These are phyloP conservation scores for Ophiosphaerella narmari DNA, from an alignment of 2,329 filamentous ascomycete genomes.

Conservation along the genomic window DNA sequence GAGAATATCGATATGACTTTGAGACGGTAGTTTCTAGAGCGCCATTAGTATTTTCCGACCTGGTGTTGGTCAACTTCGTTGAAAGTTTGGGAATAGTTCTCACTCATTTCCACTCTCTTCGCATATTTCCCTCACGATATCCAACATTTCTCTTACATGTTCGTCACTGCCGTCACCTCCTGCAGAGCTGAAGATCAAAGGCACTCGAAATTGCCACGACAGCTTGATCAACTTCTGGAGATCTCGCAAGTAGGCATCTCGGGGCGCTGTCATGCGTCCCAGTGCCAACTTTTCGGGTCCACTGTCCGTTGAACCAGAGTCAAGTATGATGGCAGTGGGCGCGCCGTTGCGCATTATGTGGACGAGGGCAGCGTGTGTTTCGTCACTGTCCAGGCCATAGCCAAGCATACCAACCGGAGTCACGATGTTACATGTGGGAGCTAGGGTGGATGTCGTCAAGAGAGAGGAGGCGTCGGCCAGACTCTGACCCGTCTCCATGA, in stretches of 20 bases:
- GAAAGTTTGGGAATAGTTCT: slow-evolving; percentile 2
- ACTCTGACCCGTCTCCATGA: too few relatives aligned
- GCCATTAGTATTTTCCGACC: too few relatives aligned
- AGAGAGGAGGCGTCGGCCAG: too few relatives aligned
- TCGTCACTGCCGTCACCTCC: slow-evolving; percentile 30
- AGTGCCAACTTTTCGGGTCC: slow-evolving; percentile 30
- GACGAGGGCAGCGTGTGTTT: slow-evolving; percentile 15
- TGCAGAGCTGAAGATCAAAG: slow-evolving; percentile 26
- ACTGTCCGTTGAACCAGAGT: slow-evolving; percentile 30
- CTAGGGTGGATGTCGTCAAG: not conserved
- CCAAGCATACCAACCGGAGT: slow-evolving; percentile 57
- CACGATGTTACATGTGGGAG: slow-evolving; percentile 42
- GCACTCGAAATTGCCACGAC: slow-evolving; percentile 13
- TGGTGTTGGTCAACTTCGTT: not conserved
- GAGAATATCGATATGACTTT: slow-evolving; percentile 31
- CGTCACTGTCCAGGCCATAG: slow-evolving; percentile 51
- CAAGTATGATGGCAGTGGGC: slow-evolving; percentile 29
- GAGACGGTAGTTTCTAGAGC: slow-evolving; percentile 16
- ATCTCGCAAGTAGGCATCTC: slow-evolving; percentile 22
- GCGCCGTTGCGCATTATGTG: slow-evolving; percentile 9
- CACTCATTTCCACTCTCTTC: not conserved
- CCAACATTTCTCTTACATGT: slow-evolving; percentile 24
- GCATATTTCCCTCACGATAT: slow-evolving; percentile 21
- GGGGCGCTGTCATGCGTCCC: slow-evolving; percentile 19
- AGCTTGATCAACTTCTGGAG: slow-evolving; percentile 21